These are phyloP conservation scores for Rhizopogon roseolus DNA, from an alignment of 768 basidiomycete species.

Conservation along the genomic window DNA sequence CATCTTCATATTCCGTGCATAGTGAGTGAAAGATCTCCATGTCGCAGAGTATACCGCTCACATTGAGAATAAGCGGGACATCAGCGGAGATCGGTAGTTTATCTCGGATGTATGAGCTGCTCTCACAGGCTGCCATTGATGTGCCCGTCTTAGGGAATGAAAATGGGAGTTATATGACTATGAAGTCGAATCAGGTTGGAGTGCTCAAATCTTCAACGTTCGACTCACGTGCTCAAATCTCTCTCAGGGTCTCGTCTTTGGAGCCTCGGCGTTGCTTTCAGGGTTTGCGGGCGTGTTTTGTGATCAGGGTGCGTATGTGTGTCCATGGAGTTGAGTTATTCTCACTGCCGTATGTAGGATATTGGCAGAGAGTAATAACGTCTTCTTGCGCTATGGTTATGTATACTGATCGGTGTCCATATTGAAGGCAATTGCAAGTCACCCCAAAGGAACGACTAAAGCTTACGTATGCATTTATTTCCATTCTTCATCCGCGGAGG, in stretches of 20 bases:
- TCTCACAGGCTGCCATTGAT: constrained; percentile 11
- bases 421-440: constrained; percentile 30
- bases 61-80: constrained; percentile 27
- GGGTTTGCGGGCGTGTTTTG: constrained; percentile 32
- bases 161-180: constrained; percentile 16
- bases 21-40: background rate
- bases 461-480: constrained; percentile 25
- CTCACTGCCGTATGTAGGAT: constrained; percentile 18
- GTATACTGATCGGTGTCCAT: background rate
- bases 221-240: background rate
- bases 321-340: background rate
- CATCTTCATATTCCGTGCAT: constrained; percentile 17
- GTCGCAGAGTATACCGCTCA: background rate
- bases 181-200: constrained; percentile 13
- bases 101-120: constrained; percentile 11
- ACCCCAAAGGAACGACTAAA: constrained; percentile 29
- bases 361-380: constrained; percentile 32
- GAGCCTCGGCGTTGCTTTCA: constrained; percentile 17
- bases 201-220: too few relatives aligned
- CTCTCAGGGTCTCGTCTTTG: constrained; percentile 19
- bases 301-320: constrained; percentile 24
- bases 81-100: constrained; percentile 65
- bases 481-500: background rate
- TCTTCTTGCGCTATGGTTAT: background rate
- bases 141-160: constrained; percentile 10